Percentiles rank a stretch among this genome's conserved stretches.
Evolutionary conservation across 768 basidiomycete species (phyloP).

Genomic region (Suillus americanus): DNA sequence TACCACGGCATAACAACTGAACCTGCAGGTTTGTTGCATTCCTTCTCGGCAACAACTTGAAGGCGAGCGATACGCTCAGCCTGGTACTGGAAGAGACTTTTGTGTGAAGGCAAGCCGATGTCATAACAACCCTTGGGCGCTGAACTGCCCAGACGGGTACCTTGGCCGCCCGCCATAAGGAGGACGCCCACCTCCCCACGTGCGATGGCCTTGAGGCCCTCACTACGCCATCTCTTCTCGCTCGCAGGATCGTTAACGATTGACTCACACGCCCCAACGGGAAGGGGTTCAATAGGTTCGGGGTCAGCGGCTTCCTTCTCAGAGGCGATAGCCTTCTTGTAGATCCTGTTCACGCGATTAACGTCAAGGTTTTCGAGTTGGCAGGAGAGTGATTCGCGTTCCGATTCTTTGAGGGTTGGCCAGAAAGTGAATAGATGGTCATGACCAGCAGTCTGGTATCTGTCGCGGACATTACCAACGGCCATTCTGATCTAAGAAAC

Average conservation of each 20-base stretch:
- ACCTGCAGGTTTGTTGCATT: constrained; percentile 48
- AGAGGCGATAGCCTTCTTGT: constrained; percentile 67
- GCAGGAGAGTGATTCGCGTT: constrained; percentile 59
- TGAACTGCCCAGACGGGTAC: constrained; percentile 87
- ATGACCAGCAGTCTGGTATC: constrained; percentile 82
- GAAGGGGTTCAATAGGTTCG: constrained; percentile 78
- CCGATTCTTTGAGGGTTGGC: constrained; percentile 61
- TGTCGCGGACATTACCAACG: constrained; percentile 53
- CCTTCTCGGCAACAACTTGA: constrained; percentile 69
- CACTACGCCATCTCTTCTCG: constrained; percentile 69
- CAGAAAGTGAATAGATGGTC: constrained; percentile 89
- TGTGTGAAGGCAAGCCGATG: constrained; percentile 90
- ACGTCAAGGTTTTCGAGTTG: constrained; percentile 86
- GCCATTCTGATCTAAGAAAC: constrained; percentile 43
- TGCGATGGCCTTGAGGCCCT: constrained; percentile 80
- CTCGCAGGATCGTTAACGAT: constrained; percentile 52
- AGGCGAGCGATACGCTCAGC: constrained; percentile 92
- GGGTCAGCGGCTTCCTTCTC: constrained; percentile 53
- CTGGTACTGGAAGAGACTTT: constrained; percentile 94
- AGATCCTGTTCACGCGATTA: constrained; percentile 88
- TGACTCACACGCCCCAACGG: constrained; percentile 70
- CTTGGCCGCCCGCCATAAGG: constrained; percentile 98
- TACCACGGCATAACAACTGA: constrained; percentile 91
- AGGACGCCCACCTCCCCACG: constrained; percentile 89
- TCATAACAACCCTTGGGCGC: constrained; percentile 99